Conservation (phyloP, 2,329 filamentous ascomycete species). For the Xylariaceae sp. region DNA sequence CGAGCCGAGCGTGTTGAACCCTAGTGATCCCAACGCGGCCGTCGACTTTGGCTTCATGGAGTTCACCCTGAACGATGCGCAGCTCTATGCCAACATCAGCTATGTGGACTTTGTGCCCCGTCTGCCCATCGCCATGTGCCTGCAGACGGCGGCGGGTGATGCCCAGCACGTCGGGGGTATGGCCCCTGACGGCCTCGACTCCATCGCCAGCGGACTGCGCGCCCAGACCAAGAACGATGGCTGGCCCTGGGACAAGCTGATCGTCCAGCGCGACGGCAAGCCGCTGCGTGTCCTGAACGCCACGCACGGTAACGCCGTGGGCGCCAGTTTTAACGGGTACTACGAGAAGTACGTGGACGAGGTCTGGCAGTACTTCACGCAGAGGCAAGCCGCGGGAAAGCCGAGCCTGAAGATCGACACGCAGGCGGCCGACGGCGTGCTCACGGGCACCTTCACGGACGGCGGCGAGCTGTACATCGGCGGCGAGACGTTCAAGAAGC, state of each 20-base stretch:
- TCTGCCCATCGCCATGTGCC: constrained; percentile 45
- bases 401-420: constrained; percentile 52
- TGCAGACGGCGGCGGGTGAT: constrained; percentile 33
- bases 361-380: constrained; percentile 30
- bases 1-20: constrained; percentile 60
- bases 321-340: constrained; percentile 36
- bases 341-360: constrained; percentile 34
- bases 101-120: constrained; percentile 58
- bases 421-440: constrained; percentile 49
- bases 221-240: constrained; percentile 49
- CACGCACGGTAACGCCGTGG: constrained; percentile 34
- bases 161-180: constrained; percentile 51
- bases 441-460: constrained; percentile 40
- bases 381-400: constrained; percentile 16
- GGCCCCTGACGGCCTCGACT: constrained; percentile 45
- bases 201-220: constrained; percentile 44
- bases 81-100: constrained; percentile 57
- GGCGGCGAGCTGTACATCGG: constrained; percentile 31
- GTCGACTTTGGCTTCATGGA: constrained; percentile 52
- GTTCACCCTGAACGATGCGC: constrained; percentile 49
- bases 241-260: constrained; percentile 53
- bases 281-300: constrained; percentile 36
- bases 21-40: constrained; percentile 45
- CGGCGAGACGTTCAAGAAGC: constrained; percentile 42
- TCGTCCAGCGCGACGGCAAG: constrained; percentile 26